Conservation (phyloP, 257 asterid species). For the Solanum paucissectum region DNA sequence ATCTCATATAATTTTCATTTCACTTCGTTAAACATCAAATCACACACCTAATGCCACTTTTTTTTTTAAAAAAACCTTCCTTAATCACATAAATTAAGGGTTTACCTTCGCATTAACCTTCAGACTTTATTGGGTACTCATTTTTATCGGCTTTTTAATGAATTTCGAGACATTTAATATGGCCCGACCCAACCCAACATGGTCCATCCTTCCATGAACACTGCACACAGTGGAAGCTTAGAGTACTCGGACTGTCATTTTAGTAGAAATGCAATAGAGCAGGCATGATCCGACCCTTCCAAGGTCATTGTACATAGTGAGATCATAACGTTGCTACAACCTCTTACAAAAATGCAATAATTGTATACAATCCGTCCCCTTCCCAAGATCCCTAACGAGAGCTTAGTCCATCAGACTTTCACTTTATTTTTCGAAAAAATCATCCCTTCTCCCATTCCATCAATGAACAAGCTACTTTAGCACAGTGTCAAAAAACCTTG, state of each 20-base stretch:
- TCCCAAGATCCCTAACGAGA: background rate
- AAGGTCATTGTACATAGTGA: background rate
- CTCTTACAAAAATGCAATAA: background rate
- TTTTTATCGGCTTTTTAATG: background rate
- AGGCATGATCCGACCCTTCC: background rate
- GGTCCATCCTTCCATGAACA: background rate
- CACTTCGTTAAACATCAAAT: background rate
- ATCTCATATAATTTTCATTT: no score
- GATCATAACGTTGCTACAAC: background rate
- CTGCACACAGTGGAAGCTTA: background rate
- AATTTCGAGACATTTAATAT: background rate
- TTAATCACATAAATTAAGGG: background rate
- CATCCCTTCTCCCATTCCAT: background rate
- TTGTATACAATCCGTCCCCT: background rate
- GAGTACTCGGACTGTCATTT: background rate
- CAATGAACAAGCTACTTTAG: background rate
- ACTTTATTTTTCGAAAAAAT: background rate
- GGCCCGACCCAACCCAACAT: background rate
- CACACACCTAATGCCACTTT: background rate
- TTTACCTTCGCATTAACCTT: background rate
- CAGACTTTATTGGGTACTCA: background rate
- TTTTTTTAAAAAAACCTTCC: background rate
- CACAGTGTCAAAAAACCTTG: background rate
- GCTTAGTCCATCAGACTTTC: background rate
- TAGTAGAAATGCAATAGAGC: background rate